Conservation (phyloP, 805 yeast genomes). For the Candida ulmi region DNA sequence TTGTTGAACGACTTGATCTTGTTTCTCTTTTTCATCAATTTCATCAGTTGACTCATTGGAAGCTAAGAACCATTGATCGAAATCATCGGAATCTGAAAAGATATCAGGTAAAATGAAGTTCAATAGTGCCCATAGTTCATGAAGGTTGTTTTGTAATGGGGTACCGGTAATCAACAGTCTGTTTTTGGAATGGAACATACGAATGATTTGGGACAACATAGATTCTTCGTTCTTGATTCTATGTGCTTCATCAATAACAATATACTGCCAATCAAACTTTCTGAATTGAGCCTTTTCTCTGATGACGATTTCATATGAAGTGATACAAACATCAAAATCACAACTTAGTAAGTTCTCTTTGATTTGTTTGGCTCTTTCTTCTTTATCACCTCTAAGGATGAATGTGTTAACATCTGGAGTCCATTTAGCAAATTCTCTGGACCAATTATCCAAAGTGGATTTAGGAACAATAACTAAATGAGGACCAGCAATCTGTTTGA, state of each 20-base stretch:
- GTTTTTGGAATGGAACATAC: constrained; percentile 66
- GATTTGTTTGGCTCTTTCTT: constrained; percentile 52
- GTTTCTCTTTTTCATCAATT: constrained; percentile 26
- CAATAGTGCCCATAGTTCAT: constrained; percentile 76
- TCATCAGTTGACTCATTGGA: constrained; percentile 26
- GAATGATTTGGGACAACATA: constrained; percentile 63
- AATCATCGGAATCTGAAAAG: constrained; percentile 64
- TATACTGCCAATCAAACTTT: constrained; percentile 72
- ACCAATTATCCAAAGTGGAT: constrained; percentile 78
- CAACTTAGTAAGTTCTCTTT: constrained; percentile 45
- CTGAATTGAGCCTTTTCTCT: constrained; percentile 62
- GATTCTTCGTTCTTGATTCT: constrained; percentile 65
- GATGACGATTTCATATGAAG: constrained; percentile 71
- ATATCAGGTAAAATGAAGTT: constrained; percentile 76
- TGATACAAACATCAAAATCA: constrained; percentile 60
- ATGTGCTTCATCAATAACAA: constrained; percentile 79
- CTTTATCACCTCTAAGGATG: constrained; percentile 71
- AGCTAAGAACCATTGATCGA: constrained; percentile 65
- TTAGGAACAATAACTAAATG: constrained; percentile 74
- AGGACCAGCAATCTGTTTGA: constrained; percentile 60
- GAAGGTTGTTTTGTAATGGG: constrained; percentile 73
- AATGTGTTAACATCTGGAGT: constrained; percentile 72
- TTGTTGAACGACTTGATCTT: constrained; percentile 56
- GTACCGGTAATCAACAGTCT: constrained; percentile 77
- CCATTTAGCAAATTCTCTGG: constrained; percentile 71